Evolutionary conservation across 2,329 filamentous ascomycete species (phyloP).

Genomic region (Colletotrichum eleusines): DNA sequence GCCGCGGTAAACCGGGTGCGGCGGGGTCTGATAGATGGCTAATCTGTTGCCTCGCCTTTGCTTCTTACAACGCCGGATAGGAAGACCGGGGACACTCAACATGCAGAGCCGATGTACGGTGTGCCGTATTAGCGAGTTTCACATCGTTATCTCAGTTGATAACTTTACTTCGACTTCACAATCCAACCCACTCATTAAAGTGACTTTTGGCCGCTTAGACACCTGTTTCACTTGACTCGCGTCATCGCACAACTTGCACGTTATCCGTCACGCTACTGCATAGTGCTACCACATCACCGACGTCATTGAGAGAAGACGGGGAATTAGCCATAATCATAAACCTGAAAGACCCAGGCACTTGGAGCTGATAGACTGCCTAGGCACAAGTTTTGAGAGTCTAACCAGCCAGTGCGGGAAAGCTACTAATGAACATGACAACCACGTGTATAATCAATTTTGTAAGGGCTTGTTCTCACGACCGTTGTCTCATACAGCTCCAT

Average conservation of each 20-base stretch:
- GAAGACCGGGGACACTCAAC: background rate
- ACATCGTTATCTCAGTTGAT: background rate
- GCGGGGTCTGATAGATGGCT: background rate
- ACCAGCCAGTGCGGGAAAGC: background rate
- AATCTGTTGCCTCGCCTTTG: background rate
- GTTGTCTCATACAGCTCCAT: background rate
- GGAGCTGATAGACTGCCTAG: background rate
- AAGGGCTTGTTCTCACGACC: background rate
- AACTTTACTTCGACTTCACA: constrained; percentile 17
- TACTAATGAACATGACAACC: background rate
- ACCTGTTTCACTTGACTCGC: constrained; percentile 29
- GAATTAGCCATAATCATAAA: background rate
- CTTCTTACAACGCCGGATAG: background rate
- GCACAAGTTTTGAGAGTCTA: background rate
- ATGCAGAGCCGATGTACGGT: background rate
- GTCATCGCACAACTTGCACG: constrained; percentile 13
- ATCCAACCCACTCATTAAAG: background rate
- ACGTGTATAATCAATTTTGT: background rate
- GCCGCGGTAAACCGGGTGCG: background rate
- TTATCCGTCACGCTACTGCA: constrained; percentile 18
- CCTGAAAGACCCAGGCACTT: background rate
- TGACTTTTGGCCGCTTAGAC: background rate
- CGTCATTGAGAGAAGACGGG: background rate
- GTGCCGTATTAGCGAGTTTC: background rate
- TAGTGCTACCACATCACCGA: constrained; percentile 1